Evolutionary conservation across 257 asterid species (phyloP).

Genomic region (Parsonsia alboflavescens): DNA sequence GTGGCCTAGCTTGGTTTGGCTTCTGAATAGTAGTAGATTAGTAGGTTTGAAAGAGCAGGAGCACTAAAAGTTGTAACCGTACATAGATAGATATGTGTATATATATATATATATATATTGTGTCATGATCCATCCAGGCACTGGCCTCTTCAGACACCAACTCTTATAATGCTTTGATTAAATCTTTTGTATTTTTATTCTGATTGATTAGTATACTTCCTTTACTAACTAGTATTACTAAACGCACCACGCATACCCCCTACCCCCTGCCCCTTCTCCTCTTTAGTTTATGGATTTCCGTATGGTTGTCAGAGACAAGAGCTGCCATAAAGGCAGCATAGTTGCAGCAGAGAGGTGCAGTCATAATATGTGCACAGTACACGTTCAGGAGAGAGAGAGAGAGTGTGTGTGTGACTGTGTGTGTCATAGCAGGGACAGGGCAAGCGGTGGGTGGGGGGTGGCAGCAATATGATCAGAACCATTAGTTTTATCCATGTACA

Average conservation of each 20-base stretch:
- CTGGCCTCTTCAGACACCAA: constrained; percentile 16
- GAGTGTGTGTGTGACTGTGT: constrained; percentile 8
- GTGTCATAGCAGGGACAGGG: neutral
- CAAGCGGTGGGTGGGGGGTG: neutral
- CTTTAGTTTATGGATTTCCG: constrained; percentile 58
- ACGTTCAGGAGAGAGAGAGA: constrained; percentile 25
- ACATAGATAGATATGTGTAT: no score
- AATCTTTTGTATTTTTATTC: neutral
- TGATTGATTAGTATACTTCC: neutral
- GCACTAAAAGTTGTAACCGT: constrained; percentile 21
- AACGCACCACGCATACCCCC: no score
- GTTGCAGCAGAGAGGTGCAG: constrained; percentile 41
- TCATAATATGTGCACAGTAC: constrained; percentile 66
- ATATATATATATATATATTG: no score
- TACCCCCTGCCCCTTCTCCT: neutral
- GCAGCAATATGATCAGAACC: constrained; percentile 40
- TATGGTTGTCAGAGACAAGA: constrained; percentile 58
- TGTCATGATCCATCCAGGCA: constrained; percentile 25
- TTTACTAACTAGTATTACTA: no score
- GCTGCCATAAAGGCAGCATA: constrained; percentile 55
- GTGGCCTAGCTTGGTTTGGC: no score
- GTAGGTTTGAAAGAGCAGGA: neutral
- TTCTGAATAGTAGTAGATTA: no score
- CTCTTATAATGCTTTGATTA: constrained; percentile 11
- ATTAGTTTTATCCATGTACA: constrained; percentile 68